A percentile compares a stretch with the other conserved stretches of the same genome.
Evolutionary conservation across 805 yeast genomes (phyloP).

Genomic region (Hanseniaspora vineae): DNA sequence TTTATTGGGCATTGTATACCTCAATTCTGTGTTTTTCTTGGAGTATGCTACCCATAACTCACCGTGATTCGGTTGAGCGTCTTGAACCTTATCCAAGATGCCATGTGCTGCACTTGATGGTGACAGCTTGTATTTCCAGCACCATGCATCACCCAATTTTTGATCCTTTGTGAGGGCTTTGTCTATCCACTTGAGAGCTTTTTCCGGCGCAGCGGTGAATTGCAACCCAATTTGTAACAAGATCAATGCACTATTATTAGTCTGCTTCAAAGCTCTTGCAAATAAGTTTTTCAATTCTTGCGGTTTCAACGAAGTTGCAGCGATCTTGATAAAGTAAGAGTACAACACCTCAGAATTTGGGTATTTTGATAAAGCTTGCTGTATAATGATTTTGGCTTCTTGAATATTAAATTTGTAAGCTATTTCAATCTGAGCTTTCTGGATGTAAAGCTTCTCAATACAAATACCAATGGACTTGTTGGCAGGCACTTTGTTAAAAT

Average conservation of each 20-base stretch:
- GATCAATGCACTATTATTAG: constrained; percentile 47
- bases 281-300: constrained; percentile 40
- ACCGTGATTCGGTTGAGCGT: constrained; percentile 51
- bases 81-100: constrained; percentile 22
- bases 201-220: constrained; percentile 51
- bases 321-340: constrained; percentile 41
- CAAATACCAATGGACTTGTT: constrained; percentile 28
- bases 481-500: constrained; percentile 49
- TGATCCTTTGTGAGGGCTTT: constrained; percentile 45
- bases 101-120: constrained; percentile 22
- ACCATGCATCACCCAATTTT: constrained; percentile 68
- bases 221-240: constrained; percentile 52
- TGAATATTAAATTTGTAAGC: constrained; percentile 30
- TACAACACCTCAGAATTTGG: constrained; percentile 54
- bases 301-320: constrained; percentile 9
- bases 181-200: constrained; percentile 64
- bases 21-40: neutral
- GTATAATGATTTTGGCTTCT: constrained; percentile 42
- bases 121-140: constrained; percentile 40
- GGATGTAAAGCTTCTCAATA: constrained; percentile 43
- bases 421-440: constrained; percentile 44
- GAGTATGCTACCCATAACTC: constrained; percentile 35
- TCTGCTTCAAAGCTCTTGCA: constrained; percentile 56
- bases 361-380: constrained; percentile 43
- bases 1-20: neutral